Conservation (phyloP, 2,329 filamentous ascomycete species). For the Xylariaceae sp. region DNA sequence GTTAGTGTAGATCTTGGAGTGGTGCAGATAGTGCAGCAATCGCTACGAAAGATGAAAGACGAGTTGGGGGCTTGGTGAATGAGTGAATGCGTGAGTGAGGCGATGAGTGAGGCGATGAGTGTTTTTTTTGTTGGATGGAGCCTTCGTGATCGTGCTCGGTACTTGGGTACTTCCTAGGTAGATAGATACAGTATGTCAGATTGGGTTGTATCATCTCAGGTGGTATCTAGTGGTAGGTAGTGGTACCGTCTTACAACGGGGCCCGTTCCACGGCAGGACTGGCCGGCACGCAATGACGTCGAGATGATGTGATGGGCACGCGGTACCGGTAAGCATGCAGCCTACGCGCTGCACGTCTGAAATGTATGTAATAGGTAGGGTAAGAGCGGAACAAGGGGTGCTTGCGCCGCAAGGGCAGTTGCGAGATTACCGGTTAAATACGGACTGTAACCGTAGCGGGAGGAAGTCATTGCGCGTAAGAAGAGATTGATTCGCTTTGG, state of each 20-base stretch:
- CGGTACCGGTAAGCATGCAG: conserved; percentile 7
- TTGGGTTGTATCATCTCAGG: neutral
- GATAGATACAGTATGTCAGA: too few species aligned
- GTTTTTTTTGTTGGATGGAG: too few species aligned
- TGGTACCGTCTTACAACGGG: neutral
- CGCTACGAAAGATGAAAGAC: conserved; percentile 4
- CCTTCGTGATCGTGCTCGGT: too few species aligned
- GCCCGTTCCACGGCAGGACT: conserved; percentile 20
- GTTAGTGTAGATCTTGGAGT: neutral
- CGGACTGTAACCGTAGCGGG: too few species aligned
- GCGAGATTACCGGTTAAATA: too few species aligned
- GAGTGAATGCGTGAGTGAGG: too few species aligned
- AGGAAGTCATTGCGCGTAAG: too few species aligned
- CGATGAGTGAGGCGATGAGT: too few species aligned
- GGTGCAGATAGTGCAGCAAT: neutral
- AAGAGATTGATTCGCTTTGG: too few species aligned
- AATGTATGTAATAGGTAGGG: conserved; percentile 3
- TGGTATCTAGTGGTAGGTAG: neutral
- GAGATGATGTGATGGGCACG: conserved; percentile 24
- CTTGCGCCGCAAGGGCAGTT: too few species aligned
- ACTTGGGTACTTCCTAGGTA: too few species aligned
- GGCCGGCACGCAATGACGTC: conserved; percentile 25
- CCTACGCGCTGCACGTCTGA: conserved; percentile 14
- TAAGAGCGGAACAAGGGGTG: neutral
- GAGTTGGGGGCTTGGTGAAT: neutral